A percentile compares a stretch with the other conserved stretches of the same genome.
Evolutionary conservation across 306 rosid genomes (phyloP).

Genomic region (Glycine soja): DNA sequence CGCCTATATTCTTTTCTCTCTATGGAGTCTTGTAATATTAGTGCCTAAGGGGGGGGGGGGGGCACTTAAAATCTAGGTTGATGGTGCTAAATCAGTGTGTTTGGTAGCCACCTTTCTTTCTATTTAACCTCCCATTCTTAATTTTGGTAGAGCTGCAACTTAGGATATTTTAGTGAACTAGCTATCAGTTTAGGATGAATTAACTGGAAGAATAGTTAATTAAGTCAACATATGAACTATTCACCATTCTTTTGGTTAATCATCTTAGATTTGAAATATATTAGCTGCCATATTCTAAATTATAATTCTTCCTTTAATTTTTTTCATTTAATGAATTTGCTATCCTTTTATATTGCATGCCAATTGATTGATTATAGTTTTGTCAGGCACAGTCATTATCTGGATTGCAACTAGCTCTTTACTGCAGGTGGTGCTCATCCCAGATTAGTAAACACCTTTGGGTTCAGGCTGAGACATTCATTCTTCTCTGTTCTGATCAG

Average conservation of each 20-base stretch:
- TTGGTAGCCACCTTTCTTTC: constrained; percentile 29
- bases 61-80: constrained; percentile 10
- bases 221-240: not conserved
- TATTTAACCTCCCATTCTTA: constrained; percentile 19
- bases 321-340: not conserved
- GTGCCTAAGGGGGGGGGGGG: not conserved
- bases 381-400: constrained; percentile 39
- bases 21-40: constrained; percentile 1
- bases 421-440: not conserved
- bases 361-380: constrained; percentile 35
- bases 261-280: not conserved
- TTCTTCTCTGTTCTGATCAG: constrained; percentile 36
- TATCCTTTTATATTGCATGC: constrained; percentile 12
- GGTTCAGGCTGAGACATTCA: constrained; percentile 37
- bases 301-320: constrained; percentile 10
- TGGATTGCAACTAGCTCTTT: constrained; percentile 35
- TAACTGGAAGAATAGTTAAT: constrained; percentile 25
- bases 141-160: constrained; percentile 15
- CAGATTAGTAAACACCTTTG: constrained; percentile 22
- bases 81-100: constrained; percentile 6
- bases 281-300: constrained; percentile 24
- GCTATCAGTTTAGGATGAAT: constrained; percentile 10
- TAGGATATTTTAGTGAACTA: constrained; percentile 34
- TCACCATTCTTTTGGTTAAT: not conserved
- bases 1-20: not conserved